Evolutionary conservation across 228 moss, liverwort and hornwort genomes (phyloP), one percentile per base, ranked within the genome.

Genomic region (Sphagnum magellanicum): DNA sequence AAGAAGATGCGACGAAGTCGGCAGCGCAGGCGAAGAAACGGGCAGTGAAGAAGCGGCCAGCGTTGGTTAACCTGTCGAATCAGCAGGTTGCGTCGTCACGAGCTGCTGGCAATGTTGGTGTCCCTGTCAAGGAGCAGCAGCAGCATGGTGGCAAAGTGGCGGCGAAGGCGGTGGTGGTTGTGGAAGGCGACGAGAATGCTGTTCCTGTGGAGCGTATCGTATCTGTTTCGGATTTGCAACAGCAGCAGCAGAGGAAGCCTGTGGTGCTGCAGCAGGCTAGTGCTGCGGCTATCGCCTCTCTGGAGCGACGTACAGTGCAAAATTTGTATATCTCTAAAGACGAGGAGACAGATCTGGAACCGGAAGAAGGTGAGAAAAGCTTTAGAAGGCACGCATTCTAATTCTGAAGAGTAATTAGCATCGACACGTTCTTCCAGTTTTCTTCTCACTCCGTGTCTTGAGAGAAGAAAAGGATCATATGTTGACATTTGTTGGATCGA

Each of bases 261-360:
- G 66, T 48, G 73, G 50, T 4, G 13, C 16, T 1, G 32, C 32
- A 32, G 32, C 72, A 71, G 15, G 79, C 74, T 53, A 81, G 79
- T 73, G 88, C 85, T 16, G 89, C 87, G 14, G 91, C 84, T 9
- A 88, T 93, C 49, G 98, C 85, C 0, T 98, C 93, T n/a, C 71
- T 93, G 46, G 94, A 98, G 60, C 84, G 84, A 46, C 87, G 86
- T 49, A 92, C 86, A 61, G 77, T 88, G 7, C 83, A 90, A 51
- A 83, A 91, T 59, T 83, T 93, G 52, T 87, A 86, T 50, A 92
- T 89, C 46, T 92, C 93, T 5, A 87, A 87, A 65, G 89, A 84
- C 47, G 76, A 84, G 0, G 86, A 78, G 74, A 69, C 53, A 32
- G 32, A 32, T 32, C 32, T 32, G 32, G 32, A 32, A 32, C 32